A percentile compares a stretch with the other conserved stretches of the same genome.
Evolutionary conservation across 1,284 basidiomycete species (phyloP).

Genomic region (Exobasidium rhododendri): DNA sequence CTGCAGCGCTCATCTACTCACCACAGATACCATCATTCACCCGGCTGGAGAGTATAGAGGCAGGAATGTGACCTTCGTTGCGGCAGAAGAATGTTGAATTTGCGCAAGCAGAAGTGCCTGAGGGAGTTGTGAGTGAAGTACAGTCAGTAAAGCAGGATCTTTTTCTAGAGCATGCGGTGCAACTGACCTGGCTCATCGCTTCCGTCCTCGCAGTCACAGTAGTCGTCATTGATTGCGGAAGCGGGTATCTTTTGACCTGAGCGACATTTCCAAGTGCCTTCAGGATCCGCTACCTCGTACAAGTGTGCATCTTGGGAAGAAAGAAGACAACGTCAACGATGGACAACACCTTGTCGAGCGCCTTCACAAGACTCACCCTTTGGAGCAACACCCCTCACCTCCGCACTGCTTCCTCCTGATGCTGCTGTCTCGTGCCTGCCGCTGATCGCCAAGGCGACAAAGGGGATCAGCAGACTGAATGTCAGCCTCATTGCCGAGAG

Average conservation of each 20-base stretch:
- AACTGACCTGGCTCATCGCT: slow-evolving; percentile 78
- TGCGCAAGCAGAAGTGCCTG: slow-evolving; percentile 82
- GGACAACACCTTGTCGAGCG: no score
- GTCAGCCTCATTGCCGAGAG: not conserved
- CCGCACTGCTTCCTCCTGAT: not conserved
- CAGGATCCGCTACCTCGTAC: slow-evolving; percentile 11
- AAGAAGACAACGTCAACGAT: no score
- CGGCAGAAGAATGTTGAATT: slow-evolving; percentile 74
- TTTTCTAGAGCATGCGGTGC: slow-evolving; percentile 3
- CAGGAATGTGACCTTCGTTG: slow-evolving; percentile 84
- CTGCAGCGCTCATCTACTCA: slow-evolving; percentile 56
- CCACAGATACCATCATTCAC: slow-evolving; percentile 96
- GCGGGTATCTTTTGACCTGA: slow-evolving; percentile 59
- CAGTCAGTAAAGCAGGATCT: not conserved
- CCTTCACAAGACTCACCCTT: not conserved
- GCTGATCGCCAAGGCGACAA: not conserved
- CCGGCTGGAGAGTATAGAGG: slow-evolving; percentile 71
- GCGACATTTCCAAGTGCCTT: slow-evolving; percentile 35
- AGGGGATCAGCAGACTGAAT: not conserved
- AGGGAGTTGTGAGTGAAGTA: slow-evolving; percentile 6
- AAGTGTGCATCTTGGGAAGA: slow-evolving; percentile 12
- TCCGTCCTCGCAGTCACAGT: slow-evolving; percentile 88
- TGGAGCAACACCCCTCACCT: not conserved
- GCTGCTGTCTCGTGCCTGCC: not conserved
- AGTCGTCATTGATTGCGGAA: slow-evolving; percentile 84